A percentile compares a stretch with the other conserved stretches of the same genome.
Conservation (phyloP, 2,329 filamentous ascomycete species). For the Penicillium occitanis region DNA sequence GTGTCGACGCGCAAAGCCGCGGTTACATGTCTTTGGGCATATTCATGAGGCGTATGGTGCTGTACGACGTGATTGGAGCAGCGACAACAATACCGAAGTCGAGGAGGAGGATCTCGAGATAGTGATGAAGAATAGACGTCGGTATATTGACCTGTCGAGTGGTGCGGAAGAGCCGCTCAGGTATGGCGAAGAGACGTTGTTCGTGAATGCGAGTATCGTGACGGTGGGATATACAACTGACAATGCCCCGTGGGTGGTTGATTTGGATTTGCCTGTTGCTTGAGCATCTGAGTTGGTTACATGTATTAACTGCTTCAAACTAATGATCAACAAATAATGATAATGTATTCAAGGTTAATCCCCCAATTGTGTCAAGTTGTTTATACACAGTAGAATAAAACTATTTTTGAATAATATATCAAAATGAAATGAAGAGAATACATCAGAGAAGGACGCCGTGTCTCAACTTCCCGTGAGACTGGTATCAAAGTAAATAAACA, state of each 20-base stretch:
- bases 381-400: conserved; percentile 16
- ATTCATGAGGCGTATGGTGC: conserved; percentile 59
- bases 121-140: conserved; percentile 34
- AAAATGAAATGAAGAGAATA: conserved; percentile 10
- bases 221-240: conserved; percentile 48
- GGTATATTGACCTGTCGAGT: conserved; percentile 37
- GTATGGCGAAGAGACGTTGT: conserved; percentile 54
- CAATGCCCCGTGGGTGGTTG: conserved; percentile 58
- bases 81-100: background rate
- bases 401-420: conserved; percentile 1
- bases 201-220: conserved; percentile 61
- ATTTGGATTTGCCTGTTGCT: conserved; percentile 49
- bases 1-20: conserved; percentile 51
- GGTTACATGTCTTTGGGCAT: conserved; percentile 63
- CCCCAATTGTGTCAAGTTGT: background rate
- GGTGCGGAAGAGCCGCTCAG: conserved; percentile 33
- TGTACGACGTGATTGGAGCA: conserved; percentile 33
- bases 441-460: conserved; percentile 12
- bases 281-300: background rate
- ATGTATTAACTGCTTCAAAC: background rate
- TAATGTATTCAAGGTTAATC: background rate
- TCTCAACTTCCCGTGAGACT: conserved; percentile 17
- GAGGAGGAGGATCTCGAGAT: conserved; percentile 28
- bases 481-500: conserved; percentile 21
- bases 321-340: background rate